phyloP scores from a whole-genome alignment of 352 stramenopile species.

The Aphanomyces euteiches region DNA sequence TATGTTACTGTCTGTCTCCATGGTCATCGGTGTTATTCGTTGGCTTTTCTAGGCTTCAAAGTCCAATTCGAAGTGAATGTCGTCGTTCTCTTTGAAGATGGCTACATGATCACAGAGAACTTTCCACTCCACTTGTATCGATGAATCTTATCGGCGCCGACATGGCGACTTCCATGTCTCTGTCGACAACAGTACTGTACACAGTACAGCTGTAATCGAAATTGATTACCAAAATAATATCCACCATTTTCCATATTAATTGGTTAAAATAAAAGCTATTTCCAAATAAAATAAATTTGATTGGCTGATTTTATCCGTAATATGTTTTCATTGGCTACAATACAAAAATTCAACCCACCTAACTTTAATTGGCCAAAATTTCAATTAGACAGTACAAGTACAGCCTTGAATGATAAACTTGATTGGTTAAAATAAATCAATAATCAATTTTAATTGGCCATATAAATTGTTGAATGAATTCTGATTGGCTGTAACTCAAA shows the following conservation, averaged over 20 bases:
- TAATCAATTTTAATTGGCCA: not conserved
- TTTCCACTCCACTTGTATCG: conserved; percentile 84
- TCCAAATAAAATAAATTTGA: too few relatives aligned
- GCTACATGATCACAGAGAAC: conserved; percentile 89
- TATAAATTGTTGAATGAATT: not conserved
- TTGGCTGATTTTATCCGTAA: not conserved
- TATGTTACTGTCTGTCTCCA: conserved; percentile 20
- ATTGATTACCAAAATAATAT: too few relatives aligned
- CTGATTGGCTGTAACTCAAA: conserved; percentile 18
- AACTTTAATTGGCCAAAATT: not conserved
- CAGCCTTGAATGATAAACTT: not conserved
- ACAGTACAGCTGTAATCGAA: too few relatives aligned
- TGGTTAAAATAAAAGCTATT: too few relatives aligned
- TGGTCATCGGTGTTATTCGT: not conserved
- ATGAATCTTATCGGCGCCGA: conserved; percentile 28
- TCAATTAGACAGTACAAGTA: not conserved
- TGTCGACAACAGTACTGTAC: too few relatives aligned
- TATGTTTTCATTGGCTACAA: not conserved
- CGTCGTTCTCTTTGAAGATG: conserved; percentile 89
- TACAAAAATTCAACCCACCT: not conserved
- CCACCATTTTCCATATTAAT: too few relatives aligned
- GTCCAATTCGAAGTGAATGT: conserved; percentile 92
- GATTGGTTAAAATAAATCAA: not conserved
- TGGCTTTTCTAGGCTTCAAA: conserved; percentile 66
- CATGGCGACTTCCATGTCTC: too few relatives aligned